Evolutionary conservation across 805 yeast species (phyloP), one percentile per base, ranked within the genome.

Genomic region (Debaryomyces prosopidis): DNA sequence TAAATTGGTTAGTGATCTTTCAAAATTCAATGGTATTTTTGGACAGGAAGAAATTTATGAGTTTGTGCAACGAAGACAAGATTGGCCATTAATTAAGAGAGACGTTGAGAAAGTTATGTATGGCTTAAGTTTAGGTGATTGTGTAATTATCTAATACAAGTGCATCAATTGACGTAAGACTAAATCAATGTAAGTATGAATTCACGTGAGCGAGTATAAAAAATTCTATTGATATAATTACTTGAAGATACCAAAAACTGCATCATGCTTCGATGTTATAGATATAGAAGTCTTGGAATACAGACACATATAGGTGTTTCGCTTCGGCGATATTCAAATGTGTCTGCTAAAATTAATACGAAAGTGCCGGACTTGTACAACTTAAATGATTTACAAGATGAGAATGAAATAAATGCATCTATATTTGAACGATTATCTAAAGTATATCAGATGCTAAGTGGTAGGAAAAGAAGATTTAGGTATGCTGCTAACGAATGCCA

Each of bases 51-150:
- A 92, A 54, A 85, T 92, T n/a, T 87, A 89, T 57, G 96, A 89
- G 59, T 87, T 91, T 66, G 94, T 90, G 4, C 90, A 87, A 53
- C 71, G 96, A 49, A 73, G 99, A 45, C 77, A 83, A 31, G 99
- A 92, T 63, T 92, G 99, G 99, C 67, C 78, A 0, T 58, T 69
- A 31, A 86, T 92, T 20, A 85, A 82, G 52, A 73, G 77, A 49
- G 87, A 86, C 47, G 97, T 92, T 8, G 98, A 92, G 64, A 89
- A 85, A 62, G 91, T 89, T n/a, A 87, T 94, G 84, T 94, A 90
- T 59, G 98, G 99, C 0, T 74, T 92, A 43, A 90, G 89, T 14
- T 66, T 84, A 23, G 86, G 82, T 20, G 97, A 90, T 57, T 91
- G 97, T 69, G 52, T 62, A 28, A 15, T 38, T 27, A 14, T 16